Evolutionary conservation across 2,329 filamentous ascomycete genomes (phyloP).

Genomic region (Cordyceps sp.): DNA sequence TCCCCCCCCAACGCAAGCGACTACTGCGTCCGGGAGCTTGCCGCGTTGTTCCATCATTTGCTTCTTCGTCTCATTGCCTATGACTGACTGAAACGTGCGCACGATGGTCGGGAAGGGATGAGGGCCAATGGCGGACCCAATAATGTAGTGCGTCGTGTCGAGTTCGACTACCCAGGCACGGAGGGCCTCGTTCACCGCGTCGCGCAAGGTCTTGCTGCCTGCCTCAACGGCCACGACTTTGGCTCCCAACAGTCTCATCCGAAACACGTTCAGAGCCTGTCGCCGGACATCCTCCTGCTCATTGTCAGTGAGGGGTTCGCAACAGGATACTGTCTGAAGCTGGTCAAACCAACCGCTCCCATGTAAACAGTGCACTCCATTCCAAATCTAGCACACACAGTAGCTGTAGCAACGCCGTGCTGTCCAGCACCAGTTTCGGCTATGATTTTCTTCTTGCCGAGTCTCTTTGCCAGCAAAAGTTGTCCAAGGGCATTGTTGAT

Average conservation of each 20-base stretch:
- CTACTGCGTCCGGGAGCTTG: constrained; percentile 86
- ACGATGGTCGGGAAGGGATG: constrained; percentile 98
- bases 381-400: constrained; percentile 93
- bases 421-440: constrained; percentile 95
- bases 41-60: constrained; percentile 76
- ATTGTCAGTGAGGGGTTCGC: constrained; percentile 1
- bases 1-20: constrained; percentile 91
- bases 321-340: not conserved
- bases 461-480: constrained; percentile 64
- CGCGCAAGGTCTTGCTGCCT: constrained; percentile 66
- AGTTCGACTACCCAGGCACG: constrained; percentile 88
- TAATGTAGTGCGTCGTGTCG: constrained; percentile 93
- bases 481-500: constrained; percentile 98
- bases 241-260: constrained; percentile 90
- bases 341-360: constrained; percentile 46
- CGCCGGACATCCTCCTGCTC: constrained; percentile 71
- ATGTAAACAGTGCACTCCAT: constrained; percentile 98
- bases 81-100: constrained; percentile 92
- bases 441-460: constrained; percentile 95
- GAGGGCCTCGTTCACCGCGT: constrained; percentile 89
- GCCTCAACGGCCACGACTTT: constrained; percentile 87
- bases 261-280: constrained; percentile 95
- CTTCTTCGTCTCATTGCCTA: constrained; percentile 83
- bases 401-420: constrained; percentile 94
- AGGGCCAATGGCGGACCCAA: constrained; percentile 91